Base-by-base conservation (phyloP, 768 basidiomycete genomes). In the Leccinum fibrillosum region DNA sequence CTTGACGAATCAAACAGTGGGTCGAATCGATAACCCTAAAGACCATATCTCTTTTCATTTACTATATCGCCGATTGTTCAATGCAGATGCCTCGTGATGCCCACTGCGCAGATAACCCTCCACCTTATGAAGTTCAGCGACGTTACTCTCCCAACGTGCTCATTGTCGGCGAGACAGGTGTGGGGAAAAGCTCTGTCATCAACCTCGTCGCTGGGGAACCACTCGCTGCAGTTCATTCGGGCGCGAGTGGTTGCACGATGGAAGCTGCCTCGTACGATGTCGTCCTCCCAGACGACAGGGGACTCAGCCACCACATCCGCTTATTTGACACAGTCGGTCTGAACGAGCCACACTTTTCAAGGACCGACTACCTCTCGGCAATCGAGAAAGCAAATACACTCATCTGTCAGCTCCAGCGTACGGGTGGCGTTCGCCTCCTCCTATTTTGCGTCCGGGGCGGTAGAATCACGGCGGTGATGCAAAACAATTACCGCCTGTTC, bases 111-210 rank as follows among this genome's bases (percentile, higher is more conserved):
- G 63, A 70, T 50, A 55, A 5, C 32, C 67, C 49, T 9, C 67
- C 67, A 28, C 35, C 68, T n/a, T 68, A 69, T 37, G 53, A 62
- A 15, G 11, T 30, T 1, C 68, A 68, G 34, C 58, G 53, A 21
- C 59, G 26, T 35, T 60, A 42, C 47, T 63, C 69, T 49, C 78
- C 77, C 54, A 79, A 78, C 11, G 75, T 60, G 5, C 77, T 70
- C 19, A 71, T 66, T 26, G 77, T 79, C 19, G 73, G 69, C 3
- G 69, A 71, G 49, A 70, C 70, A 23, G 69, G 70, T 5, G 65
- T 48, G 1, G 69, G 74, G 19, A 80, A 80, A 59, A 78, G 78
- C 58, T 77, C 76, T 0, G 62, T 79, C 28, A 58, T 78, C 52
- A 80, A 79, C 60, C 69, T 80, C 63, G 62, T 79, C 23, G 63